These are phyloP conservation scores for Sanghuangporus baumii DNA, from an alignment of 1,284 basidiomycete species.

Conservation along the genomic window DNA sequence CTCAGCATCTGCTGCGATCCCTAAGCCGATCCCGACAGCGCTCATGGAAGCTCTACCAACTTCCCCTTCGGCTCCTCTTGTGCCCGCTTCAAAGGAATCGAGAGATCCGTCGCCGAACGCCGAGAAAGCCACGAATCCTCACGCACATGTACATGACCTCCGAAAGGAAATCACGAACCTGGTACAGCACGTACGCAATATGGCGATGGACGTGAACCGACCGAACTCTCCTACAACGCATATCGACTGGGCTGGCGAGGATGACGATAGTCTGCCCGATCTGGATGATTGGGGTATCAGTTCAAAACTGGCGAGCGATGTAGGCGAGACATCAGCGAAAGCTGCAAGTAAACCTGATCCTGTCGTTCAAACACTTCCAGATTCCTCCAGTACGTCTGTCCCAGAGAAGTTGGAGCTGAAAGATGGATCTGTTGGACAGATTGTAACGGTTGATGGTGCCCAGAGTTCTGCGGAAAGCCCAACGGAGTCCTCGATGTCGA, in stretches of 20 bases:
- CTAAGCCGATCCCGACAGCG: neutral
- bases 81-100: neutral
- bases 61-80: constrained; percentile 2
- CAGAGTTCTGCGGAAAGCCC: neutral
- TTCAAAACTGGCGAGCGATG: constrained; percentile 24
- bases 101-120: constrained; percentile 1
- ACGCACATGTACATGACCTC: constrained; percentile 10
- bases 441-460: neutral
- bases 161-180: constrained; percentile 20
- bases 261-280: constrained; percentile 75
- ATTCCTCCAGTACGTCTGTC: neutral
- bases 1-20: neutral
- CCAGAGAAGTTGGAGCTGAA: neutral
- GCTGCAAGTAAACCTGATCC: neutral
- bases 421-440: neutral
- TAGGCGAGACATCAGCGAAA: neutral
- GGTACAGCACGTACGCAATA: constrained; percentile 21
- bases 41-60: neutral
- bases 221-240: constrained; percentile 31
- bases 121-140: neutral
- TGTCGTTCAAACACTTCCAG: neutral
- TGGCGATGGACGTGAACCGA: constrained; percentile 19
- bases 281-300: constrained; percentile 76
- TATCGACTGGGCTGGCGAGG: constrained; percentile 81
- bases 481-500: neutral